phyloP scores from a whole-genome alignment of 805 yeast genomes.

The Saccharomycopsis amapae region DNA sequence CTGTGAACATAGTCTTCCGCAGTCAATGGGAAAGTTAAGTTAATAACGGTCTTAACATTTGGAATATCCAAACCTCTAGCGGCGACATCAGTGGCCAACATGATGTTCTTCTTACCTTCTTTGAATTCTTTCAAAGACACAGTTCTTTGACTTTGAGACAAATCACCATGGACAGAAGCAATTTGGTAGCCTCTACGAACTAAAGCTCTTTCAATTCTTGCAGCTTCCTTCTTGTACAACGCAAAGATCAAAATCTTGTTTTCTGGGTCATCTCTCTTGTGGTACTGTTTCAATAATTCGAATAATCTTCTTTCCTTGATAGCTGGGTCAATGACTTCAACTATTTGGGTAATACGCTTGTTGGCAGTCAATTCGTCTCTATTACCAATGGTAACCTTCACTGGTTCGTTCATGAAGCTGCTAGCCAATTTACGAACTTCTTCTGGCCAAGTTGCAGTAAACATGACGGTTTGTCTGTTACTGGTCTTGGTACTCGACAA shows the following conservation, averaged over 20 bases:
- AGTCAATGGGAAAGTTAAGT: constrained; percentile 91
- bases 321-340: constrained; percentile 81
- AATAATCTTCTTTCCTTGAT: constrained; percentile 73
- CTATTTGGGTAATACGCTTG: constrained; percentile 86
- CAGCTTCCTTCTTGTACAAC: constrained; percentile 92
- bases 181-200: constrained; percentile 68
- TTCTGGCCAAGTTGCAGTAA: constrained; percentile 99
- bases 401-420: constrained; percentile 76
- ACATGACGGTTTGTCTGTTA: constrained; percentile 78
- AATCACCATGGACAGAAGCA: constrained; percentile 94
- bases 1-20: constrained; percentile 96
- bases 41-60: constrained; percentile 90
- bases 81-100: constrained; percentile 97
- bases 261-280: constrained; percentile 52
- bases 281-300: constrained; percentile 67
- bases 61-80: constrained; percentile 98
- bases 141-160: constrained; percentile 87
- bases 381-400: constrained; percentile 87
- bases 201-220: constrained; percentile 76
- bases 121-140: constrained; percentile 81
- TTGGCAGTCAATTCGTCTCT: constrained; percentile 92
- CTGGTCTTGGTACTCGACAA: constrained; percentile 45
- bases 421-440: constrained; percentile 91
- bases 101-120: constrained; percentile 61
- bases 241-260: constrained; percentile 92